A percentile compares a stretch with the other conserved stretches of the same genome.
phyloP scores from a whole-genome alignment of 495 filamentous ascomycete species.

The Daldinia grandis region DNA sequence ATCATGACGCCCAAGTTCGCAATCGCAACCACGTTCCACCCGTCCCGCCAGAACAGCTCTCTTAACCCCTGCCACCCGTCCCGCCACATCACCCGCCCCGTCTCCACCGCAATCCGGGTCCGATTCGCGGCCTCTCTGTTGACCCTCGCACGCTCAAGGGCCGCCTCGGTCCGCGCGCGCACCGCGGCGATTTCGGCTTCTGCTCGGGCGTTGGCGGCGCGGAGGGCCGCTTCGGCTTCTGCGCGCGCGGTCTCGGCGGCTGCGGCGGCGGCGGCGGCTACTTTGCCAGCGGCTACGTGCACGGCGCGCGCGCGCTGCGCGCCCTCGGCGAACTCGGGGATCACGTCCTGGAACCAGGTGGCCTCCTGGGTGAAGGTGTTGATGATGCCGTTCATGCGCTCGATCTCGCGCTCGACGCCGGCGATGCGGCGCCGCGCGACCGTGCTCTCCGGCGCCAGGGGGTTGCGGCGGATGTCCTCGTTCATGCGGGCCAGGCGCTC shows the following conservation, averaged over 20 bases:
- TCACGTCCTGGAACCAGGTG: constrained; percentile 2
- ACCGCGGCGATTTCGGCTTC: too few species aligned
- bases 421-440: neutral
- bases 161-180: too few species aligned
- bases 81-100: neutral
- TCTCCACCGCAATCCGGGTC: neutral
- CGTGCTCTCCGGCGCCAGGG: neutral
- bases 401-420: constrained; percentile 17
- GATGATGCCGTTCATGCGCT: constrained; percentile 17
- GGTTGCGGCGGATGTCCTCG: constrained; percentile 4
- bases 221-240: neutral
- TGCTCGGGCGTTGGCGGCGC: too few species aligned
- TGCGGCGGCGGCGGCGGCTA: neutral
- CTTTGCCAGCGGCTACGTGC: neutral
- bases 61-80: neutral
- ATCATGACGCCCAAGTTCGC: neutral
- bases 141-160: too few species aligned
- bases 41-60: neutral
- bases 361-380: neutral
- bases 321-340: neutral
- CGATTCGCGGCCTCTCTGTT: too few species aligned
- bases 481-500: constrained; percentile 1
- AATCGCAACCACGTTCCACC: neutral
- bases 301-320: neutral
- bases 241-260: neutral